Percentiles rank a stretch among this genome's conserved stretches.
phyloP scores from a whole-genome alignment of 148 eudicot species.

The Chenopodium quinoa region DNA sequence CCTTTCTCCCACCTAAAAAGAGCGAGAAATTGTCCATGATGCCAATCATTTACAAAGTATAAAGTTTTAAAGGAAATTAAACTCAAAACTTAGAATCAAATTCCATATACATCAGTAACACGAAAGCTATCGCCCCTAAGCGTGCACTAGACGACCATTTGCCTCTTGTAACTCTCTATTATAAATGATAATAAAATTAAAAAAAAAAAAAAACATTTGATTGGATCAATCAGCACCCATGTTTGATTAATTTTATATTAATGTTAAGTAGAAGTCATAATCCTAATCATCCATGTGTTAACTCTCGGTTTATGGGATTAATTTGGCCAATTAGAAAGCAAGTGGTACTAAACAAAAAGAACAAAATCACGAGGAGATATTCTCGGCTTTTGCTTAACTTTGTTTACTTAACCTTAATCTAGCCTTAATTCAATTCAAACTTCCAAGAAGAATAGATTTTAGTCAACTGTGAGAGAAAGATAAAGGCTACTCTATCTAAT shows the following conservation, averaged over 20 bases:
- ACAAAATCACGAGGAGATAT: conserved; percentile 36
- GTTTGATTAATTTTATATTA: not conserved
- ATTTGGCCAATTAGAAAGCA: not conserved
- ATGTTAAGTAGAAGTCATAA: not conserved
- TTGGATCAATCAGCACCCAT: not conserved
- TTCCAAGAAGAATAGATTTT: conserved; percentile 4
- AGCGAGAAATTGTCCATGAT: no score
- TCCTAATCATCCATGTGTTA: conserved; percentile 18
- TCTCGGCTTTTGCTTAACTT: conserved; percentile 30
- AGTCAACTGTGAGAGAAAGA: conserved; percentile 5
- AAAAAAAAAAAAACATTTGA: not conserved
- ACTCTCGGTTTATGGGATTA: conserved; percentile 7
- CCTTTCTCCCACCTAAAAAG: no score
- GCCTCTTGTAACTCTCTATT: no score
- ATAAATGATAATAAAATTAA: no score
- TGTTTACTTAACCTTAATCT: not conserved
- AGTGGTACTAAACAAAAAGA: conserved; percentile 23
- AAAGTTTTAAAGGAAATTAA: no score
- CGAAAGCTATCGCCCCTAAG: no score
- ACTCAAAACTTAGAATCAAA: no score
- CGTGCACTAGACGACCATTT: no score
- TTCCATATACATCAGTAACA: no score
- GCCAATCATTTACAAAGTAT: no score
- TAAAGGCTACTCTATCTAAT: not conserved
- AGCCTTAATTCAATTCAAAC: conserved; percentile 17